Evolutionary conservation across 1,284 basidiomycete genomes (phyloP), one percentile per base, ranked within the genome.

Genomic region (Leccinum pachyderme): DNA sequence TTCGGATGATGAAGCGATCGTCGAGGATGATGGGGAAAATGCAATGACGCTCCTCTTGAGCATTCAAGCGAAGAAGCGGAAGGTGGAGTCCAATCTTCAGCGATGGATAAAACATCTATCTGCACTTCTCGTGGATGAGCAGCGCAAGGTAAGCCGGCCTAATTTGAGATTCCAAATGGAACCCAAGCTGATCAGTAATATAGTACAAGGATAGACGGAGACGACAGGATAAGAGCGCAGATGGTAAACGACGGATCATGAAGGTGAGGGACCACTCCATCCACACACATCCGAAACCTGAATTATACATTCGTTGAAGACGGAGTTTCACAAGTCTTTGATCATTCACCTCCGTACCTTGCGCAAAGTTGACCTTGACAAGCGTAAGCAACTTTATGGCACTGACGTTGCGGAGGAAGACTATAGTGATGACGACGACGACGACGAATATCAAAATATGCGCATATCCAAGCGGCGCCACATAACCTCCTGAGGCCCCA

Each of bases 1-100:
- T 65, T 89, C 86, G 11, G 87, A 89, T 63, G 87, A 88, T 59
- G 87, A 88, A 58, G 74, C 69, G 5, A 83, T 82, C 47, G 74
- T 71, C 5, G 75, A 76, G 44, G 77, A 77, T 44, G 72, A 72
- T 11, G 68, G 74, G 33, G 67, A 70, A 43, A 70, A 69, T 32
- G 61, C 64, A 32, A 68, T 74, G 61, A 70, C 71, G 28, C 59
- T 63, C 53, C 67, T 71, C 53, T 60, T 62, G 47, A 69, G 65
- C 37, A 61, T 68, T 53, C 63, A 71, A 28, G 68, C 69, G 46
- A 72, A 68, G 63, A 76, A 73, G 61, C 72, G 73, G 53, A 72
- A 66, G 46, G 73, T 74, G 11, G 82, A 84, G 61, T 78, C 78
- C 29, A 79, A 79, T 59, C 65, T 89, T 57, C 82, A 87, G 61